These are phyloP conservation scores for Fraxinus greggii DNA, from an alignment of 305 asterid genomes.

Conservation along the genomic window DNA sequence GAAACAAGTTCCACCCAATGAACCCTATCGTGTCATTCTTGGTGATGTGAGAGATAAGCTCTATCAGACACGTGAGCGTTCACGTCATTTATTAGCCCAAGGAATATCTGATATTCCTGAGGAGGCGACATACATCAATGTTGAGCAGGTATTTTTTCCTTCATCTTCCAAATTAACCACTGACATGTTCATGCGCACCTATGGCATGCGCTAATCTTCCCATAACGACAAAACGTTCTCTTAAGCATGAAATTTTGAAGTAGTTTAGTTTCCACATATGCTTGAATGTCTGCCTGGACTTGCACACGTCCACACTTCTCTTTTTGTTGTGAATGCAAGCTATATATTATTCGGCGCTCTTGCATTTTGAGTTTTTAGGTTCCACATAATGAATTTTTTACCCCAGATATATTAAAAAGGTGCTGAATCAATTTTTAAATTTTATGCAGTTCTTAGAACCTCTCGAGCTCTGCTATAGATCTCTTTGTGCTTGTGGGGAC, in stretches of 20 bases:
- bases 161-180: not conserved
- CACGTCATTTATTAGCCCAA: conserved; percentile 48
- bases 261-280: not conserved
- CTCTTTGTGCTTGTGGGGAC: conserved; percentile 57
- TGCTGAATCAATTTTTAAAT: conserved; percentile 7
- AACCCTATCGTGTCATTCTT: conserved; percentile 60
- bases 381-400: not conserved
- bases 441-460: conserved; percentile 53
- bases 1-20: conserved; percentile 50
- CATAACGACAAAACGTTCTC: not conserved
- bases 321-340: not conserved
- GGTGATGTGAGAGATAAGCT: conserved; percentile 58
- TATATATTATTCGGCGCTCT: not conserved
- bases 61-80: conserved; percentile 55
- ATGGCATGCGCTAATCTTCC: not conserved
- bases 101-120: conserved; percentile 51
- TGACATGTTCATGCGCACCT: not conserved
- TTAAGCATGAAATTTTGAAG: not conserved
- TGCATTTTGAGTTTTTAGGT: not conserved
- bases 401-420: not conserved
- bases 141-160: conserved; percentile 39
- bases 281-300: not conserved
- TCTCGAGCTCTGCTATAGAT: conserved; percentile 51
- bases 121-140: conserved; percentile 39
- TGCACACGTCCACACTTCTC: not conserved